phyloP scores from a whole-genome alignment of 2,329 filamentous ascomycete genomes.

The Colletotrichum gigasporum region DNA sequence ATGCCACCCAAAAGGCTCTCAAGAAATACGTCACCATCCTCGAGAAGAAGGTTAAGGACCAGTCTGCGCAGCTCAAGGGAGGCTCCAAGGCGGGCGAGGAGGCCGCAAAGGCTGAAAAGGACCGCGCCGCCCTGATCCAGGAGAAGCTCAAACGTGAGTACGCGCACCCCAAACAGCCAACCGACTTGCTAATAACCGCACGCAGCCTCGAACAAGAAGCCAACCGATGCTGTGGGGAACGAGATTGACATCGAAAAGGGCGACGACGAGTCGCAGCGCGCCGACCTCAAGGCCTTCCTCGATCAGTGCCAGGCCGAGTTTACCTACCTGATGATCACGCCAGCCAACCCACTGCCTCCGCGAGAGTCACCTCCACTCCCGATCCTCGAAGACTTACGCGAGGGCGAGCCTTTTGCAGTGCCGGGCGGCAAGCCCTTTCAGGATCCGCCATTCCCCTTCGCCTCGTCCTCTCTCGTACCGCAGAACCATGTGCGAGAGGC shows the following conservation, averaged over 20 bases:
- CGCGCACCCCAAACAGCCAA: background rate
- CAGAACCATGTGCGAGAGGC: constrained; percentile 68
- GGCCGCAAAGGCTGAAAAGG: constrained; percentile 56
- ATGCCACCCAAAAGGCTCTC: constrained; percentile 87
- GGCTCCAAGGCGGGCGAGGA: constrained; percentile 55
- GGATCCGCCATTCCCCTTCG: constrained; percentile 37
- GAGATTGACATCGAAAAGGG: constrained; percentile 52
- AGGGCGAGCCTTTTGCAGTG: constrained; percentile 61
- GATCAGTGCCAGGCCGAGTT: constrained; percentile 74
- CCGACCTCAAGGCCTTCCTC: constrained; percentile 68
- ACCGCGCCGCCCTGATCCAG: constrained; percentile 62
- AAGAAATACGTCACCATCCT: constrained; percentile 92
- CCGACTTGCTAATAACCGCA: background rate
- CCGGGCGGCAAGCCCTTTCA: constrained; percentile 49
- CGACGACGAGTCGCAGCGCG: constrained; percentile 61
- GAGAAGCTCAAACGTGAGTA: constrained; percentile 64
- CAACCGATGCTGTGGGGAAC: constrained; percentile 53
- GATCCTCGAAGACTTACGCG: constrained; percentile 67
- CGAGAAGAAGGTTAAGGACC: constrained; percentile 86
- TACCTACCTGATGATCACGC: constrained; percentile 74
- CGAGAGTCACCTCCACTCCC: constrained; percentile 69
- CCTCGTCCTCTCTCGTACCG: constrained; percentile 25
- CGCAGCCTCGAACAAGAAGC: constrained; percentile 24
- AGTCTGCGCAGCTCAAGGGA: constrained; percentile 75
- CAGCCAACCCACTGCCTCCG: constrained; percentile 72